Conservation (phyloP, 371 early-diverging fungal species). For the Gilbertella persicaria region DNA sequence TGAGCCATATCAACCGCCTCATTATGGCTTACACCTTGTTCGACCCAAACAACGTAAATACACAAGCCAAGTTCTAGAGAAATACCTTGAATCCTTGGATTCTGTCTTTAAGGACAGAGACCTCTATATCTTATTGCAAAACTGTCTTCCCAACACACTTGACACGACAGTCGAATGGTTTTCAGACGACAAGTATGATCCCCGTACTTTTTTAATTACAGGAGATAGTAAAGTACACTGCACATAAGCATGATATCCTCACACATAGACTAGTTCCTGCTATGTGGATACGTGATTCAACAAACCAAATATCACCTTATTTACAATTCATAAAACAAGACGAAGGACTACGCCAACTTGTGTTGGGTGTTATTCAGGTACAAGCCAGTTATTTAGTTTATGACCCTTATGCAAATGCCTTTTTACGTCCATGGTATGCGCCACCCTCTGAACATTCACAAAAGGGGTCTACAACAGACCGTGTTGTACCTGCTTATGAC, state of each 20-base stretch:
- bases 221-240: slow-evolving; percentile 45
- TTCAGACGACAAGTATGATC: slow-evolving; percentile 17
- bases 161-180: slow-evolving; percentile 56
- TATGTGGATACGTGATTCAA: slow-evolving; percentile 64
- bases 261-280: slow-evolving; percentile 38
- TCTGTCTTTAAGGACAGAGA: slow-evolving; percentile 36
- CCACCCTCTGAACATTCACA: slow-evolving; percentile 11
- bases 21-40: slow-evolving; percentile 23
- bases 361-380: slow-evolving; percentile 39
- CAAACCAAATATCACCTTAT: slow-evolving; percentile 57
- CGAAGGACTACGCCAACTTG: slow-evolving; percentile 20
- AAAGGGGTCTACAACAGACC: slow-evolving; percentile 23
- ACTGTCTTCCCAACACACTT: slow-evolving; percentile 58
- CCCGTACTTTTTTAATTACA: slow-evolving; percentile 55
- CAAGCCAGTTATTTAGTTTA: slow-evolving; percentile 45
- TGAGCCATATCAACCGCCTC: slow-evolving; percentile 23
- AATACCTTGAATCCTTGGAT: slow-evolving; percentile 20
- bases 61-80: slow-evolving; percentile 30
- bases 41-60: slow-evolving; percentile 32
- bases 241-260: background rate
- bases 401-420: slow-evolving; percentile 58
- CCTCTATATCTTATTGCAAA: slow-evolving; percentile 45
- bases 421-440: slow-evolving; percentile 42
- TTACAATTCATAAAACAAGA: slow-evolving; percentile 31
- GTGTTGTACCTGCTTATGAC: slow-evolving; percentile 37